Evolutionary conservation across 2,329 filamentous ascomycete genomes (phyloP).

Genomic region (Claviceps monticola): DNA sequence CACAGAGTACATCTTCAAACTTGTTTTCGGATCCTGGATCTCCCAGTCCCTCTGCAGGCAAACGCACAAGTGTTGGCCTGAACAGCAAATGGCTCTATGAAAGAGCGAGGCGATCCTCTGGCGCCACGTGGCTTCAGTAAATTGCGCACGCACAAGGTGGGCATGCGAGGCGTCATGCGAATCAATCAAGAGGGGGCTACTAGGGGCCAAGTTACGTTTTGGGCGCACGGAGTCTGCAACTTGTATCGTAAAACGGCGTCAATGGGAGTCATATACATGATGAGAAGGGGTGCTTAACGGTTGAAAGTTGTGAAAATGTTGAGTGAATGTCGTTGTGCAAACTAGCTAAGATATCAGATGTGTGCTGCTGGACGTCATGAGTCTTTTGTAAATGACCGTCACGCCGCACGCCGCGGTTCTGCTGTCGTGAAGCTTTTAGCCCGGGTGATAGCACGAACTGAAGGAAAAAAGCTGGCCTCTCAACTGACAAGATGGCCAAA

Average conservation of each 20-base stretch:
- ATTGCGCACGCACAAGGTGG: neutral
- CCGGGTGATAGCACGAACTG: too few relatives aligned
- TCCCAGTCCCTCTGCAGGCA: conserved; percentile 52
- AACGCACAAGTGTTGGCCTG: conserved; percentile 59
- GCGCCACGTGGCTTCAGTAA: conserved; percentile 26
- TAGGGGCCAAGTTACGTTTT: neutral
- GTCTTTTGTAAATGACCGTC: too few relatives aligned
- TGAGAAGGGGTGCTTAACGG: neutral
- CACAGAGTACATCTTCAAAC: conserved; percentile 31
- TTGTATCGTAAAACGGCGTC: conserved; percentile 1
- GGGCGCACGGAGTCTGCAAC: neutral
- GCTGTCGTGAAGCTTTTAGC: too few relatives aligned
- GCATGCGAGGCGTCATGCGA: neutral
- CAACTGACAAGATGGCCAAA: too few relatives aligned
- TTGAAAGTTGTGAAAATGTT: neutral
- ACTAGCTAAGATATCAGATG: too few relatives aligned
- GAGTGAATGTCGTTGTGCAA: neutral
- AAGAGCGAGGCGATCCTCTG: conserved; percentile 48
- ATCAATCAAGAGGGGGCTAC: neutral
- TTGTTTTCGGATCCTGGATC: conserved; percentile 47
- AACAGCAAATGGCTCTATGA: conserved; percentile 96
- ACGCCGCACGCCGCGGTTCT: too few relatives aligned
- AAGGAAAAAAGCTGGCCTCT: too few relatives aligned
- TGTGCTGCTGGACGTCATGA: too few relatives aligned
- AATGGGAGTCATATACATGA: neutral